These are phyloP conservation scores for Debaryomyces coudertii DNA, from an alignment of 1,139 yeast genomes.

Conservation along the genomic window DNA sequence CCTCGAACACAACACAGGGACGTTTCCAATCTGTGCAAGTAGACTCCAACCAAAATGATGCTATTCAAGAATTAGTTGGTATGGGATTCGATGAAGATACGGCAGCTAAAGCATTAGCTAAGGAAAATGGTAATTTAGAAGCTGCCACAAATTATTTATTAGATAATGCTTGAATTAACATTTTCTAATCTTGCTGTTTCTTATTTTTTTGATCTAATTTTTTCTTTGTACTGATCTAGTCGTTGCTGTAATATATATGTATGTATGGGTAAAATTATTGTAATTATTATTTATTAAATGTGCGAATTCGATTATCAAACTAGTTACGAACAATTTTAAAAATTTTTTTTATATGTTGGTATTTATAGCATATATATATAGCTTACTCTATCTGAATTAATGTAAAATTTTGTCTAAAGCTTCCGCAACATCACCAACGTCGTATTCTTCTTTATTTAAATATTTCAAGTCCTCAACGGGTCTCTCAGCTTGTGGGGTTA, in stretches of 20 bases:
- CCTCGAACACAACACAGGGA: not conserved
- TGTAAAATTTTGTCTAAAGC: constrained; percentile 30
- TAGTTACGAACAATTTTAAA: not conserved
- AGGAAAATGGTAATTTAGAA: constrained; percentile 73
- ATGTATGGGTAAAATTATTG: not conserved
- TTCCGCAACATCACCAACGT: constrained; percentile 42
- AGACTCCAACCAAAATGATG: constrained; percentile 18
- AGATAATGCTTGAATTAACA: constrained; percentile 55
- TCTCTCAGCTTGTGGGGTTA: constrained; percentile 65
- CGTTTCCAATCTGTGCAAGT: not conserved
- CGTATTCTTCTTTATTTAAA: constrained; percentile 37
- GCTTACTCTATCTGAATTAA: not conserved
- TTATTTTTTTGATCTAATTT: not conserved
- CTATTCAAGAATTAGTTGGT: constrained; percentile 73
- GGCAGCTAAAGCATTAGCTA: constrained; percentile 68
- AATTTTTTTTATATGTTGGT: not conserved
- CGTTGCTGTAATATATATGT: not conserved
- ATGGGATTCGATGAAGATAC: constrained; percentile 83
- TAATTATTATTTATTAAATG: not conserved
- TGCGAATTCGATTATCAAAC: not conserved
- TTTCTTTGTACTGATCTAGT: not conserved
- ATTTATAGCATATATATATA: no score
- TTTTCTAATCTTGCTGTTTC: not conserved
- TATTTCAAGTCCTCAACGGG: constrained; percentile 39
- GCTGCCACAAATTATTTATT: constrained; percentile 83